Evolutionary conservation across 306 rosid species (phyloP), one percentile per base, ranked within the genome.

Genomic region (Quercus agrifolia): DNA sequence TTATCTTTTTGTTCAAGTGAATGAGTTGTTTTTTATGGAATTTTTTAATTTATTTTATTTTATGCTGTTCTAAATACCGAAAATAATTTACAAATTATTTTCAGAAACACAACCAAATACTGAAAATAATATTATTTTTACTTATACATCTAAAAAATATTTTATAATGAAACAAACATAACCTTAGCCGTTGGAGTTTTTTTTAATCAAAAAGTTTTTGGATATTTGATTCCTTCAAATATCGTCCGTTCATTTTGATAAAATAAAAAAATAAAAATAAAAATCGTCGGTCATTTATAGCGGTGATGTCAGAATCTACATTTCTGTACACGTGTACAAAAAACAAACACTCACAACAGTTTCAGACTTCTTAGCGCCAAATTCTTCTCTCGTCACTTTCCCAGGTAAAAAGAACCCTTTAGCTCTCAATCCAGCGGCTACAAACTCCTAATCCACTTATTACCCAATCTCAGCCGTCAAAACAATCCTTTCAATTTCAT

Each of bases 351-450:
- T 62, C 70, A 62, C 30, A 28, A 69, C 69, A 46, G 30, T 33
- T 52, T 54, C 52, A 62, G 79, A 81, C 18, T 84, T 56, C 80
- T 90, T 92, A 87, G 86, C 97, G 97, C 97, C 92, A 90, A 90
- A 92, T 83, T 83, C 79, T 61, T 23, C 79, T 79, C 23, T 28
- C 81, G 59, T 79, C 82, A 41, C 68, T 75, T 38, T 67, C 76
- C 76, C 69, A 6, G 78, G 77, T 8, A 41, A 63, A 8, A 56
- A 70, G 70, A 79, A 68, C 56, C n/a, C 18, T 20, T 64, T 7
- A 64, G 78, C 70, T 44, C 31, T 1, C 0, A 52, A 92, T 92
- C 92, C 74, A 70, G 87, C 85, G 90, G 86, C 71, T 0, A 4
- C 3, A 0, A 0, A 5, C 21, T 6, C n/a, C 44, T 76, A 17